Base-by-base conservation (phyloP, 306 rosid genomes). In the Pachyrhizus erosus region DNA sequence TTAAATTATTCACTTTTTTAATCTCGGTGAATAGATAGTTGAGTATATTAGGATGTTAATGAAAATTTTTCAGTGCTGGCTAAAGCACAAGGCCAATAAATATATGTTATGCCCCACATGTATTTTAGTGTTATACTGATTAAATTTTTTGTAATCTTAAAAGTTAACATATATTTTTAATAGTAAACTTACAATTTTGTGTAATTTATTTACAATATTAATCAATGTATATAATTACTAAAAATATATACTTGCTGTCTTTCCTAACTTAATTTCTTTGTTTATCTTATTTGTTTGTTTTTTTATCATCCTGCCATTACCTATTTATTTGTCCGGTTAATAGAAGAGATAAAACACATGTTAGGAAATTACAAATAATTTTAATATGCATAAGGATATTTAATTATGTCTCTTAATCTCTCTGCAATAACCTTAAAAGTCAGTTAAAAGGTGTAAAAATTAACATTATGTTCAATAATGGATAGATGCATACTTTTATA, bases 1-100 rank as follows among this genome's bases (percentile, higher is more conserved):
- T n/a, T n/a, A n/a, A n/a, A n/a, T n/a, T n/a, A n/a, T n/a, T n/a
- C n/a, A n/a, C n/a, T n/a, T n/a, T 55, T 52, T 48, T 46, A 61
- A 73, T 46, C n/a, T 65, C 13, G 39, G 27, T 11, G 43, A 55
- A 68, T 49, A 76, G 69, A 42, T 33, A 75, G 55, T 54, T 29
- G 29, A 55, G 42, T 43, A 51, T 39, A 75, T 66, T 75, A 52
- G 49, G 80, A 62, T 48, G 21, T 48, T 58, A 66, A 60, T 57
- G 31, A 34, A 55, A 67, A 55, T n/a, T n/a, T n/a, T n/a, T 64
- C 43, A 15, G 17, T 55, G 45, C 54, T 67, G 31, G 45, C 45
- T 49, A 49, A 49, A 49, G 57, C 21, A 8, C 9, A 49, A 49
- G 21, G 57, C 21, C 23, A 49, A 15, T 49, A 49, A 45, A 45